Evolutionary conservation across 306 rosid species (phyloP), one percentile per base, ranked within the genome.

Genomic region (Dicorynia guianensis): DNA sequence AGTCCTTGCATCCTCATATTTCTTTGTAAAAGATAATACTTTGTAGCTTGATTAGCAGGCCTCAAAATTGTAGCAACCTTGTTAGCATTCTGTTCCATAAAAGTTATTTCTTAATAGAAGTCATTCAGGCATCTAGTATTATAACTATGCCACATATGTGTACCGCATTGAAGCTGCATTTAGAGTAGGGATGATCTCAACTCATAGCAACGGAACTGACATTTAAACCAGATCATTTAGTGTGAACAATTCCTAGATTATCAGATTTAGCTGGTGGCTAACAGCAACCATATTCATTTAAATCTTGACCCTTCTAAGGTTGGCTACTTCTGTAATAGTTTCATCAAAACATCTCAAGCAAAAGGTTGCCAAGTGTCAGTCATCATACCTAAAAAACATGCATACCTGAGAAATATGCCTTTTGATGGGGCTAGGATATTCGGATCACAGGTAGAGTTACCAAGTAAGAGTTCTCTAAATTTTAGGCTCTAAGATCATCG

Each of bases 301-400:
- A 56, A 72, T 9, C 39, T 33, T 5, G 44, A 11, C 58, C 5
- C 17, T 59, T 58, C 56, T 14, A 9, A 11, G 20, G 8, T 33
- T 72, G 11, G 47, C 8, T 59, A 30, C 33, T 38, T 71, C 34
- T 30, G 17, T 58, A 14, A 46, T 72, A 58, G n/a, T 30, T 69
- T n/a, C 12, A 7, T 10, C 57, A 35, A 17, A n/a, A n/a, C n/a
- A n/a, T n/a, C n/a, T n/a, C n/a, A n/a, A n/a, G n/a, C n/a, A n/a
- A n/a, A 10, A 47, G n/a, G 62, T 54, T 12, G 10, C 53, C 63
- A 38, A 0, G 33, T 35, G 11, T 52, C 30, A 42, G 18, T 43
- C 34, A 5, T 30, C 46, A 42, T 30, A 25, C 11, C 11, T 0
- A 14, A 62, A 52, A 42, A 55, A 25, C 25, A 36, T 36, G 53